Evolutionary conservation across 805 yeast species (phyloP).

Genomic region (Yueomyces sinensis): DNA sequence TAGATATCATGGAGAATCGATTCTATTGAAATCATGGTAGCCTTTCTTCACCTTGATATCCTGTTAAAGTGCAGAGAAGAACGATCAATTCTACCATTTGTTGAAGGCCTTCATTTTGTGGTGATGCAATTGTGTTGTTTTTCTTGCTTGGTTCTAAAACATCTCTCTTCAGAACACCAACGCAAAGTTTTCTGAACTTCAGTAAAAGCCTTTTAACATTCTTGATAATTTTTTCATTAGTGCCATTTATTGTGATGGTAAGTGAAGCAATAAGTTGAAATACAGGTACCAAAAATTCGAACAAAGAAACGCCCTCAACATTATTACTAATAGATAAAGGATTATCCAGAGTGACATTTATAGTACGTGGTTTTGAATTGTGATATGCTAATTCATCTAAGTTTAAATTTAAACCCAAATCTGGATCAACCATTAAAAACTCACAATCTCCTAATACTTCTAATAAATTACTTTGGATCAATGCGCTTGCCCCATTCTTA

Average conservation of each 20-base stretch:
- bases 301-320: conserved; percentile 33
- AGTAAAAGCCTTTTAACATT: conserved; percentile 39
- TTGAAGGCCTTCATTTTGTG: conserved; percentile 25
- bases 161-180: conserved; percentile 52
- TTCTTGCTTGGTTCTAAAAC: conserved; percentile 14
- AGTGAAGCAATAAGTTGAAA: conserved; percentile 61
- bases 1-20: too few relatives aligned
- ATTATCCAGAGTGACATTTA: conserved; percentile 37
- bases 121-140: conserved; percentile 5
- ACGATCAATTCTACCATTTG: conserved; percentile 45
- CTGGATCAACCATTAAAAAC: conserved; percentile 62
- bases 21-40: neutral
- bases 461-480: conserved; percentile 64
- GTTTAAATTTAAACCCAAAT: conserved; percentile 49
- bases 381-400: conserved; percentile 24
- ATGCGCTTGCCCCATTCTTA: conserved; percentile 61
- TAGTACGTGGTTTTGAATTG: conserved; percentile 19
- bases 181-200: conserved; percentile 40
- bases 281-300: conserved; percentile 58
- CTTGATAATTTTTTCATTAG: conserved; percentile 43
- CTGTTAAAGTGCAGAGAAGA: conserved; percentile 37
- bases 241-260: conserved; percentile 64
- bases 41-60: conserved; percentile 24
- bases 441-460: conserved; percentile 41
- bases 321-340: conserved; percentile 28